These are phyloP conservation scores for Aspergillus japonicus DNA, from an alignment of 2,329 filamentous ascomycete genomes.

Conservation along the genomic window DNA sequence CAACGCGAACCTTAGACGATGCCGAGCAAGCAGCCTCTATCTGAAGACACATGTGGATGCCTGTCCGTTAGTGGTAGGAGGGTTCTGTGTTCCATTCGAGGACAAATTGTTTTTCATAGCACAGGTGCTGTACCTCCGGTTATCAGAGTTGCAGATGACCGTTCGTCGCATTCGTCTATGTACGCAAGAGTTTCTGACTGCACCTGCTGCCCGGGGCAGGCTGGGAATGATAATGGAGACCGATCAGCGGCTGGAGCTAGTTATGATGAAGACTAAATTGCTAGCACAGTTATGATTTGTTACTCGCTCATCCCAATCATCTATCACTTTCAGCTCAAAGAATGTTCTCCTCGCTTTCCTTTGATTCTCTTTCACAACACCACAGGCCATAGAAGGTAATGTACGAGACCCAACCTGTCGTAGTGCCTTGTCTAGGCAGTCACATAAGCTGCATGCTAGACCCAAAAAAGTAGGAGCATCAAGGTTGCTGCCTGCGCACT, in stretches of 20 bases:
- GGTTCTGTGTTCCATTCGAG: slow-evolving; percentile 26
- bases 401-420: background rate
- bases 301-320: background rate
- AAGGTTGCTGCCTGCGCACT: background rate
- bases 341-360: background rate
- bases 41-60: slow-evolving; percentile 25
- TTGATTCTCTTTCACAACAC: background rate
- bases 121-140: slow-evolving; percentile 26
- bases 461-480: background rate
- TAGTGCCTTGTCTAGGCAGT: background rate
- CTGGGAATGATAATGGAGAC: slow-evolving; percentile 34
- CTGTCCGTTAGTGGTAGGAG: slow-evolving; percentile 29
- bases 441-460: background rate
- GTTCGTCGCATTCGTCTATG: slow-evolving; percentile 28
- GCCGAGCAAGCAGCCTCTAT: slow-evolving; percentile 7
- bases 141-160: slow-evolving; percentile 29
- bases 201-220: slow-evolving; percentile 22
- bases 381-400: too few species aligned
- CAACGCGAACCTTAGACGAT: slow-evolving; percentile 6
- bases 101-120: slow-evolving; percentile 29
- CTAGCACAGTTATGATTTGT: slow-evolving; percentile 13
- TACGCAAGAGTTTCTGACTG: slow-evolving; percentile 24
- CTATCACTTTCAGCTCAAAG: background rate
- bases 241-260: slow-evolving; percentile 28
- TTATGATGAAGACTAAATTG: slow-evolving; percentile 32